These are phyloP conservation scores for Pelagomonas calceolata DNA, from an alignment of 108 stramenopile genomes.

Conservation along the genomic window DNA sequence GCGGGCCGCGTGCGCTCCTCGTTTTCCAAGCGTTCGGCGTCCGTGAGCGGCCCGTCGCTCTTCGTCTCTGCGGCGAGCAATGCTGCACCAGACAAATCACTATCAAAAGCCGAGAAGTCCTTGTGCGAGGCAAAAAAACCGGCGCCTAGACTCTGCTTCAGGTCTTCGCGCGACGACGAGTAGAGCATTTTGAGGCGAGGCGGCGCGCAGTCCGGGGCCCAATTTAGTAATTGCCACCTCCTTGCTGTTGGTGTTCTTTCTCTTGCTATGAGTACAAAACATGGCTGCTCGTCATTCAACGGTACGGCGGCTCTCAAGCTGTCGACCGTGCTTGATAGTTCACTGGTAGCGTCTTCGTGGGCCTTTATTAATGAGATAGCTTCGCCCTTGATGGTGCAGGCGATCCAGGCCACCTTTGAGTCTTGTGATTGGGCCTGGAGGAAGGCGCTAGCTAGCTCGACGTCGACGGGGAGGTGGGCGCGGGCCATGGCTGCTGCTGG, in stretches of 20 bases:
- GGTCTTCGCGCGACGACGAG: not conserved
- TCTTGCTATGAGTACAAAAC: not conserved
- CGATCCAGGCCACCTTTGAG: not conserved
- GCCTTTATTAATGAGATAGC: not conserved
- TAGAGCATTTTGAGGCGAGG: not conserved
- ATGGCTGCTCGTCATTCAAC: not conserved
- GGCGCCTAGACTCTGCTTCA: not conserved
- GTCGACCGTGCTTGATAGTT: too few relatives aligned
- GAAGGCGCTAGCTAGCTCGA: not conserved
- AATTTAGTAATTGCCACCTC: not conserved
- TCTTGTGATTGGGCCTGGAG: not conserved
- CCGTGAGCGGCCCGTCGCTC: not conserved
- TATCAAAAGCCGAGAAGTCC: not conserved
- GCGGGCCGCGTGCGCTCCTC: not conserved
- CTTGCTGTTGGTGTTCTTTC: not conserved
- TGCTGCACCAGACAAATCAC: not conserved
- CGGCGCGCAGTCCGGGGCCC: not conserved
- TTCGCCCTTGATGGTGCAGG: not conserved
- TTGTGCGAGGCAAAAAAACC: not conserved
- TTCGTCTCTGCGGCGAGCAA: not conserved
- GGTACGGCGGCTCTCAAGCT: not conserved
- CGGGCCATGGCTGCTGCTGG: not conserved
- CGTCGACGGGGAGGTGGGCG: not conserved
- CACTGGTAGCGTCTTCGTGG: not conserved
- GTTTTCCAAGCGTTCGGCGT: not conserved